phyloP scores from a whole-genome alignment of 225 moss, liverwort and hornwort genomes.

The Thuidium tamariscinum region DNA sequence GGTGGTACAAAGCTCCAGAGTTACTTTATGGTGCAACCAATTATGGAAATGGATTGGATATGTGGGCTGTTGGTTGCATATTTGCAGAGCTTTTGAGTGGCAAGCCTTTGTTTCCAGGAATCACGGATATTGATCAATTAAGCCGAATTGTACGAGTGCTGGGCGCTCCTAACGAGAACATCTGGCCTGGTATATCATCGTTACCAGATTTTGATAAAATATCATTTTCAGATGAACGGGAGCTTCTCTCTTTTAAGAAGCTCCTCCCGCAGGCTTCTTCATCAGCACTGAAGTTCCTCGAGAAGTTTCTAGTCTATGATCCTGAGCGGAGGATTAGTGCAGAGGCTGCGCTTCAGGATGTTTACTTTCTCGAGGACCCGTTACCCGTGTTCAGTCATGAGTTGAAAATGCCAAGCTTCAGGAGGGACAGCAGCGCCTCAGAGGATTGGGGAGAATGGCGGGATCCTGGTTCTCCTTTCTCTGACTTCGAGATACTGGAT shows the following conservation, averaged over 20 bases:
- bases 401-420: slow-evolving; percentile 50
- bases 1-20: slow-evolving; percentile 98
- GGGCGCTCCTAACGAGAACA: slow-evolving; percentile 60
- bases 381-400: slow-evolving; percentile 45
- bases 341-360: slow-evolving; percentile 52
- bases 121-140: slow-evolving; percentile 88
- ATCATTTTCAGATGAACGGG: slow-evolving; percentile 61
- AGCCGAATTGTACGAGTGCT: slow-evolving; percentile 81
- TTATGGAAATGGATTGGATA: slow-evolving; percentile 73
- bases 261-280: slow-evolving; percentile 52
- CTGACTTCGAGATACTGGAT: slow-evolving; percentile 78
- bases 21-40: slow-evolving; percentile 83
- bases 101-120: slow-evolving; percentile 78
- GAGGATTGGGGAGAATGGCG: slow-evolving; percentile 91
- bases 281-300: slow-evolving; percentile 51
- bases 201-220: slow-evolving; percentile 93
- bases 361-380: slow-evolving; percentile 61
- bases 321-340: slow-evolving; percentile 58
- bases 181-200: slow-evolving; percentile 70
- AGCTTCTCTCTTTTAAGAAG: slow-evolving; percentile 43
- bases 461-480: slow-evolving; percentile 74
- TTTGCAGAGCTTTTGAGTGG: slow-evolving; percentile 82
- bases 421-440: slow-evolving; percentile 53
- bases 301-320: slow-evolving; percentile 73
- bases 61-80: slow-evolving; percentile 90